Base-by-base conservation (phyloP, 108 stramenopile species). In the Pseudonitzschia pungens region DNA sequence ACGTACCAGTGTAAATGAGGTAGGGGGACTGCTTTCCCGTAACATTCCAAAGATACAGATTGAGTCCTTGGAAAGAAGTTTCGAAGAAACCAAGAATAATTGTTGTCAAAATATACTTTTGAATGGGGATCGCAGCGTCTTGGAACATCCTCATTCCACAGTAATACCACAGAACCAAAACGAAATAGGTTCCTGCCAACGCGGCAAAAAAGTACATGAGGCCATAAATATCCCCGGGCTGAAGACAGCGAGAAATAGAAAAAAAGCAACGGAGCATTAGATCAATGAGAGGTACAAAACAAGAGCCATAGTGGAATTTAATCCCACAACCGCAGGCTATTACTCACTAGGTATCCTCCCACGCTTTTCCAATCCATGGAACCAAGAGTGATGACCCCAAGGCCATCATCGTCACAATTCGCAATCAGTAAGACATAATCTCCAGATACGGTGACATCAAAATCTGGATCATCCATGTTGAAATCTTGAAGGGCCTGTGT, bases 161-260 rank as follows among this genome's bases (percentile, higher is more conserved):
- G 9, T 57, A 71, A 65, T 92, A 92, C 75, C 78, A 89, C 7
- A 76, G 27, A 29, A 83, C 58, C n/a, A 89, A 62, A 8, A 85
- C 41, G 3, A 79, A 56, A 58, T 89, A 89, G 27, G 65, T 58
- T 8, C 69, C 59, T 12, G 82, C 73, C 48, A 88, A 18, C 3
- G 69, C 70, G 9, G 69, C 66, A 72, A 83, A 87, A 72, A 88
- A 92, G 69, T 86, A 77, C 91, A 89, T 89, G 32, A 89, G 84
- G n/a, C 84, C 89, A 70, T 86, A 89, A 56, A 92, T 70, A 64
- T 92, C 86, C 16, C 88, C 91, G 1, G 91, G 88, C 60, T 33
- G 28, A 62, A 40, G n/a, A n/a, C 0, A 58, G 57, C 7, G 9
- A 58, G 22, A 21, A 42, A 44, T 11, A 14, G 7, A 21, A 16